Percentiles rank a stretch among this genome's conserved stretches.
phyloP scores from a whole-genome alignment of 768 basidiomycete species.

The Sistotremastrum suecicum region DNA sequence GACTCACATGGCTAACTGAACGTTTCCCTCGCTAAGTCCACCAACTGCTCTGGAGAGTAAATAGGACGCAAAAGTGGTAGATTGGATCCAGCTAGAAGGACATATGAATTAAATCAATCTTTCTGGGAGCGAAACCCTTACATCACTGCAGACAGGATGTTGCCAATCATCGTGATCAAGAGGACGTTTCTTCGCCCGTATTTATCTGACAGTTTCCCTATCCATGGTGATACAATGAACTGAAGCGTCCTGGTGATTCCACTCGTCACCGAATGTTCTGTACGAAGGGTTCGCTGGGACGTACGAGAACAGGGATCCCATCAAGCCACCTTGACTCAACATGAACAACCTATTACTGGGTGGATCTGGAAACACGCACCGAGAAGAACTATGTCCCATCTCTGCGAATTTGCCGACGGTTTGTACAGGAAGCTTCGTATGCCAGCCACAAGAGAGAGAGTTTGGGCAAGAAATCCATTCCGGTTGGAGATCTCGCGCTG shows the following conservation, averaged over 20 bases:
- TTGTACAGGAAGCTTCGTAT: constrained; percentile 55
- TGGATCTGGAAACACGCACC: constrained; percentile 27
- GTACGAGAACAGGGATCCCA: constrained; percentile 90
- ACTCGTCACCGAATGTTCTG: constrained; percentile 3
- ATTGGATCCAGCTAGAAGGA: constrained; percentile 66
- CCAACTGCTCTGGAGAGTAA: constrained; percentile 84
- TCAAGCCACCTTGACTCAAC: constrained; percentile 48
- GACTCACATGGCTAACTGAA: constrained; percentile 84
- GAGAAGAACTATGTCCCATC: constrained; percentile 93
- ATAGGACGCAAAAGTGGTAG: constrained; percentile 82
- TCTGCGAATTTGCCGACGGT: constrained; percentile 43
- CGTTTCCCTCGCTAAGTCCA: constrained; percentile 93
- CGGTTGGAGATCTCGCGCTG: constrained; percentile 64
- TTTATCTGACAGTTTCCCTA: constrained; percentile 76
- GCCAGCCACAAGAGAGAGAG: constrained; percentile 50
- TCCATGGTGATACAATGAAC: constrained; percentile 68
- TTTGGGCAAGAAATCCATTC: constrained; percentile 56
- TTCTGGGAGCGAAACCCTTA: constrained; percentile 22
- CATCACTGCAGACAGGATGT: constrained; percentile 80
- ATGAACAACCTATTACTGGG: neutral
- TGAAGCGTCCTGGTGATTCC: constrained; percentile 48
- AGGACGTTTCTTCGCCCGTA: constrained; percentile 81
- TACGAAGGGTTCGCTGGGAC: constrained; percentile 16
- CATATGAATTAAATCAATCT: constrained; percentile 1
- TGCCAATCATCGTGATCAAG: constrained; percentile 82